Percentiles rank a stretch among this genome's conserved stretches.
These are phyloP conservation scores for Fusarium subglutinans DNA, from an alignment of 2,329 filamentous ascomycete species.

Conservation along the genomic window DNA sequence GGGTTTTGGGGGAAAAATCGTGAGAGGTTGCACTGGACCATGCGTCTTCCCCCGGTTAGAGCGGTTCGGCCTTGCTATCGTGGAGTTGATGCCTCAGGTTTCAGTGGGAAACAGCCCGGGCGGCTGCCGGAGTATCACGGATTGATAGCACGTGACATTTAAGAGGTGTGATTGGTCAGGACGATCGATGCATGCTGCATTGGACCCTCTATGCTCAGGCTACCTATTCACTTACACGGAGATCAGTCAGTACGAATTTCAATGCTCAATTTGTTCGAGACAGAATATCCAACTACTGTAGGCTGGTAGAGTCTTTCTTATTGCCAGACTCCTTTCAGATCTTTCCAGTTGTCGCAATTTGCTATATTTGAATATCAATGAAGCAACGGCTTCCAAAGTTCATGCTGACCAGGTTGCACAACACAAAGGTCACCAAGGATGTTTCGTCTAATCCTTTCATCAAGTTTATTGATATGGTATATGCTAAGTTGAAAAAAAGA, in stretches of 20 bases:
- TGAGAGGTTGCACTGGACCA: conserved; percentile 47
- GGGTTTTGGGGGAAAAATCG: conserved; percentile 53
- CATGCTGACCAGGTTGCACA: not conserved
- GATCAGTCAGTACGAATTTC: not conserved
- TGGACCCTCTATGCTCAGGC: not conserved
- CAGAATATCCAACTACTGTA: too few relatives aligned
- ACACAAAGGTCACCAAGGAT: not conserved
- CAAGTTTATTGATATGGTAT: not conserved
- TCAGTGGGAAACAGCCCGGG: too few relatives aligned
- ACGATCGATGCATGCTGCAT: not conserved
- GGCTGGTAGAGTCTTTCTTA: not conserved
- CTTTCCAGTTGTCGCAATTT: not conserved
- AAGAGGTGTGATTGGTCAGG: conserved; percentile 1
- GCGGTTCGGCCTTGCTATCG: conserved; percentile 35
- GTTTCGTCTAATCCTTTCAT: not conserved
- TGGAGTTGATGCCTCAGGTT: conserved; percentile 30
- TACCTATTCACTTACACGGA: conserved; percentile 10
- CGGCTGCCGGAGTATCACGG: conserved; percentile 27
- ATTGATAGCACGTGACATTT: conserved; percentile 5
- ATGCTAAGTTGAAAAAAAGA: not conserved
- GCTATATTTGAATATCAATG: not conserved
- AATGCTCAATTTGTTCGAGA: not conserved
- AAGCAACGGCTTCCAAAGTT: not conserved
- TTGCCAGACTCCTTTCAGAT: not conserved
- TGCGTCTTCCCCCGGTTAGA: conserved; percentile 37